Percentiles rank a stretch among this genome's conserved stretches.
Evolutionary conservation across 1,284 basidiomycete species (phyloP).

Genomic region (Binderoboletus segoi): DNA sequence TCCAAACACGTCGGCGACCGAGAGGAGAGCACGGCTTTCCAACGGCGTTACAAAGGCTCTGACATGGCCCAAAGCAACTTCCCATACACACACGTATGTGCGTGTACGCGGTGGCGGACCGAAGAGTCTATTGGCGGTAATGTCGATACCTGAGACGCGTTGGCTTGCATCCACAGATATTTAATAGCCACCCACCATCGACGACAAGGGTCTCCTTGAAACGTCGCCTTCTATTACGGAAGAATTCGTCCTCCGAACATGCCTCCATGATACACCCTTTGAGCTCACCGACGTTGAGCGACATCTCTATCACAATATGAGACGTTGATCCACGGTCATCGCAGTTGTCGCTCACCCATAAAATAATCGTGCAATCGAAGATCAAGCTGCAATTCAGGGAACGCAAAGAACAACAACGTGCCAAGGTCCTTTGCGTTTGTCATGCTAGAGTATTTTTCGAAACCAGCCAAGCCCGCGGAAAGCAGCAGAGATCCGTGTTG

Average conservation of each 20-base stretch:
- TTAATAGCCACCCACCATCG: constrained; percentile 52
- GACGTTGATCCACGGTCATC: not conserved
- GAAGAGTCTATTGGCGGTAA: constrained; percentile 83
- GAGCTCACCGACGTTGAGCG: constrained; percentile 68
- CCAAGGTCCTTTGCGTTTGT: constrained; percentile 45
- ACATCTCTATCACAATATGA: constrained; percentile 61
- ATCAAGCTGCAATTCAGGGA: constrained; percentile 74
- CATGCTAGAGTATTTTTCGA: constrained; percentile 42
- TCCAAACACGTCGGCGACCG: constrained; percentile 60
- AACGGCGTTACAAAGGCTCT: constrained; percentile 59
- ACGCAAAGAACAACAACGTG: constrained; percentile 54
- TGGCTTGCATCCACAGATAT: constrained; percentile 16
- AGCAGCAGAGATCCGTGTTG: constrained; percentile 61
- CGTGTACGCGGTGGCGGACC: constrained; percentile 83
- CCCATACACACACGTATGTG: constrained; percentile 92
- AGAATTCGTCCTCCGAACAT: constrained; percentile 49
- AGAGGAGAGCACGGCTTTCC: constrained; percentile 55
- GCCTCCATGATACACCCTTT: constrained; percentile 52
- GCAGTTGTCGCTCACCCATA: constrained; percentile 65
- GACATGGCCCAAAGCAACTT: constrained; percentile 67
- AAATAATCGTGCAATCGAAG: constrained; percentile 81
- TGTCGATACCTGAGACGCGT: constrained; percentile 63
- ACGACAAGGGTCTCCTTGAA: constrained; percentile 53
- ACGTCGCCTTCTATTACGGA: constrained; percentile 26
- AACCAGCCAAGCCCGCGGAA: constrained; percentile 78